Conservation (phyloP, 768 basidiomycete genomes). For the Pluteus cervinus region DNA sequence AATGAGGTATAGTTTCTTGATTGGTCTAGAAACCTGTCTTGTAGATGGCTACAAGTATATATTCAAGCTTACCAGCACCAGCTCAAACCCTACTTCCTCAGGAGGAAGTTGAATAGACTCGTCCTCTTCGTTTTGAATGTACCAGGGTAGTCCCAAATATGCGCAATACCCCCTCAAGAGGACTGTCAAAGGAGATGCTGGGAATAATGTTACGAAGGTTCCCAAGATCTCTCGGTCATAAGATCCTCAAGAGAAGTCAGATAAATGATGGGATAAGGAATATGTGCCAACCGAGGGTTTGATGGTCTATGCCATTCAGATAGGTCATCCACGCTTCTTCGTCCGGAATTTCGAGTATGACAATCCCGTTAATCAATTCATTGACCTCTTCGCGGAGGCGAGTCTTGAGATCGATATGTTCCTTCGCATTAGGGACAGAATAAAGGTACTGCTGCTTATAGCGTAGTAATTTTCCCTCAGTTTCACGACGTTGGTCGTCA, state of each 20-base stretch:
- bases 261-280: constrained; percentile 4
- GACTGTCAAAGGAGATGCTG: constrained; percentile 45
- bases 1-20: constrained; percentile 38
- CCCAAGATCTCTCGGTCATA: constrained; percentile 55
- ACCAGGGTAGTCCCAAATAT: constrained; percentile 44
- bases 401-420: constrained; percentile 33
- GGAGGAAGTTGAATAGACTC: too few relatives aligned
- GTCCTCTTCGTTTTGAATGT: constrained; percentile 35
- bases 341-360: constrained; percentile 71
- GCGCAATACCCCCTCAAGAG: constrained; percentile 65
- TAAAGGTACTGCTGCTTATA: constrained; percentile 58
- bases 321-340: constrained; percentile 77
- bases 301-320: constrained; percentile 69
- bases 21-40: constrained; percentile 34
- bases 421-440: constrained; percentile 42
- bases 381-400: constrained; percentile 58
- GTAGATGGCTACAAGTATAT: background rate
- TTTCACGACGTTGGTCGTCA: constrained; percentile 71
- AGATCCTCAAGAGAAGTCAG: constrained; percentile 34
- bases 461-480: constrained; percentile 70
- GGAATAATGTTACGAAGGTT: constrained; percentile 62
- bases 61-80: constrained; percentile 49
- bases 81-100: too few relatives aligned
- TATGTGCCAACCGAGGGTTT: constrained; percentile 49
- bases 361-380: constrained; percentile 64